Percentiles rank a stretch among this genome's conserved stretches.
These are phyloP conservation scores for Colletotrichum sp. DNA, from an alignment of 2,329 filamentous ascomycete species.

Conservation along the genomic window DNA sequence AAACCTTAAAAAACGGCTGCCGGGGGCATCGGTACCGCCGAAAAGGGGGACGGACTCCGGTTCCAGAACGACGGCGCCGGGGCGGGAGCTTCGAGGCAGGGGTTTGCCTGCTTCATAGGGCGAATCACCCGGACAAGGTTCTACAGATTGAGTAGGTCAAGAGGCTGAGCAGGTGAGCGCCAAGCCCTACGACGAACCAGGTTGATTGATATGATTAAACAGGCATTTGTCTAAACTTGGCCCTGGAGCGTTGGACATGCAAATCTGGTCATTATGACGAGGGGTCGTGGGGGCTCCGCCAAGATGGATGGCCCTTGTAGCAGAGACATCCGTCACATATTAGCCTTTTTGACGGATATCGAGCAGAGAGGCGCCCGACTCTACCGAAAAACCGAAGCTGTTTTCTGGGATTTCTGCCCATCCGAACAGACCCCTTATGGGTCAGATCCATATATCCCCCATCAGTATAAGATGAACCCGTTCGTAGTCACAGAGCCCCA, in stretches of 20 bases:
- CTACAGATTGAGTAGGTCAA: neutral
- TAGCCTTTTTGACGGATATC: neutral
- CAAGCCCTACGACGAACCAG: conserved; percentile 8
- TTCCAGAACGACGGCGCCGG: neutral
- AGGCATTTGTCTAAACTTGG: neutral
- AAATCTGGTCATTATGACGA: neutral
- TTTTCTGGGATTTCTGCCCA: neutral
- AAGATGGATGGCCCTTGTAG: neutral
- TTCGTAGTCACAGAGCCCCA: neutral
- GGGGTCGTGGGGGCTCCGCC: neutral
- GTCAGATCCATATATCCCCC: neutral
- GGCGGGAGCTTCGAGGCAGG: neutral
- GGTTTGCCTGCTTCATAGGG: neutral
- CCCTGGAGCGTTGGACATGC: neutral
- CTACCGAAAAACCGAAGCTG: neutral
- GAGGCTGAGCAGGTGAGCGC: conserved; percentile 3
- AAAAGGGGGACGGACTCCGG: conserved; percentile 10
- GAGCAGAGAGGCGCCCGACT: neutral
- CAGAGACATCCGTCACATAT: neutral
- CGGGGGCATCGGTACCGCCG: conserved; percentile 7
- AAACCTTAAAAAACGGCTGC: conserved; percentile 13
- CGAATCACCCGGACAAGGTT: conserved; percentile 7
- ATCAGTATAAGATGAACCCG: conserved; percentile 13
- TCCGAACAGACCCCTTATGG: neutral
- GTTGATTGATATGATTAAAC: conserved; percentile 17